These are phyloP conservation scores for Eucalyptus dawsonii DNA, from an alignment of 345 rosid genomes.

Conservation along the genomic window DNA sequence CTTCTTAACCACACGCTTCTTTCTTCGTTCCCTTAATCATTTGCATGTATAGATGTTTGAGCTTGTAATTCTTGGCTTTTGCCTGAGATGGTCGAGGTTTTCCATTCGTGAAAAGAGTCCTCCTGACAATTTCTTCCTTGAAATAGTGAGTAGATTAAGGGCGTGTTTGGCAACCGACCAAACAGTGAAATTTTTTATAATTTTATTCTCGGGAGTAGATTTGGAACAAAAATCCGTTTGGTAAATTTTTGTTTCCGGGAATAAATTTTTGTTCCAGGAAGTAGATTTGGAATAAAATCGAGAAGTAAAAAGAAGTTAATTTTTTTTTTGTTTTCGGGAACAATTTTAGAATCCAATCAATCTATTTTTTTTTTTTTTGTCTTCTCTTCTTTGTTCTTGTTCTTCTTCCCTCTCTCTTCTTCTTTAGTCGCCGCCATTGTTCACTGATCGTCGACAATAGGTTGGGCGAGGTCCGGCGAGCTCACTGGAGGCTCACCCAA, in stretches of 20 bases:
- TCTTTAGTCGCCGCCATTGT: accelerated
- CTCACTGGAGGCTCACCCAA: too few relatives aligned
- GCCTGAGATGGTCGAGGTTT: background rate
- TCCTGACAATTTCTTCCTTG: background rate
- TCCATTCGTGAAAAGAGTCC: background rate
- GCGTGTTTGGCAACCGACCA: accelerated
- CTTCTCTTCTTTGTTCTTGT: accelerated
- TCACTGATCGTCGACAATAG: accelerated
- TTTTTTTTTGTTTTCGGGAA: too few relatives aligned
- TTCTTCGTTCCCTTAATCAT: background rate
- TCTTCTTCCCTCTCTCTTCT: too few relatives aligned
- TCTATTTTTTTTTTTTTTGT: too few relatives aligned
- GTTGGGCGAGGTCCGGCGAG: accelerated
- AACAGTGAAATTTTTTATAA: accelerated
- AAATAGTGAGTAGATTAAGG: background rate
- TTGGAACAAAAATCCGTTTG: accelerated
- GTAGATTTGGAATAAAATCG: too few relatives aligned
- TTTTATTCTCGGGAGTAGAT: accelerated
- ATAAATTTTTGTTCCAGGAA: accelerated
- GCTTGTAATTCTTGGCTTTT: background rate
- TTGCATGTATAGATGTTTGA: background rate
- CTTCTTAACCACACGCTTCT: background rate
- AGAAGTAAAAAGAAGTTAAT: too few relatives aligned
- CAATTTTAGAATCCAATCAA: accelerated
- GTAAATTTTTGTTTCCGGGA: too few relatives aligned